These are phyloP conservation scores for Rhodotorula sp. DNA, from an alignment of 1,284 basidiomycete species.

Conservation along the genomic window DNA sequence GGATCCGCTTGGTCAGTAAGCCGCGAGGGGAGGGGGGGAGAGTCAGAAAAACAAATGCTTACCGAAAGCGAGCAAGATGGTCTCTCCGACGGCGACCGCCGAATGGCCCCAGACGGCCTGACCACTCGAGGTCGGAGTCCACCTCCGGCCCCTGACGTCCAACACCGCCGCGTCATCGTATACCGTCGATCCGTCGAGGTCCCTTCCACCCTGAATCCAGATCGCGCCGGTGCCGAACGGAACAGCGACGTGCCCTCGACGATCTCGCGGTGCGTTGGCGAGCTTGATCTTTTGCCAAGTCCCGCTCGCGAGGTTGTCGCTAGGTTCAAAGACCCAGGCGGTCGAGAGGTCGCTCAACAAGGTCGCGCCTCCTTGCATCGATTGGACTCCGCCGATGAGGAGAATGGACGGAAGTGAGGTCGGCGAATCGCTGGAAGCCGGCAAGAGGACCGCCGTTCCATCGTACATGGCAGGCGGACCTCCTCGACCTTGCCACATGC, in stretches of 20 bases:
- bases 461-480: constrained; percentile 25
- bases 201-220: constrained; percentile 36
- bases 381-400: constrained; percentile 28
- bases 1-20: neutral
- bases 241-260: constrained; percentile 31
- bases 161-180: constrained; percentile 24
- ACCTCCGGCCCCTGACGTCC: constrained; percentile 9
- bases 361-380: neutral
- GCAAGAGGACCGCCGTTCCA: constrained; percentile 29
- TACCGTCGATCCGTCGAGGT: constrained; percentile 12
- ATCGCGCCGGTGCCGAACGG: constrained; percentile 21
- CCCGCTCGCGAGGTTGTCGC: constrained; percentile 4
- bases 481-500: neutral
- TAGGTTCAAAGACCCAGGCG: constrained; percentile 20
- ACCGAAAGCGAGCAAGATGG: constrained; percentile 34
- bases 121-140: constrained; percentile 9
- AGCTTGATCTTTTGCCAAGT: constrained; percentile 8
- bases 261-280: neutral
- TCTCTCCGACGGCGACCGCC: constrained; percentile 26
- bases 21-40: no score
- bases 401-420: constrained; percentile 14
- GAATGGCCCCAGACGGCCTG: constrained; percentile 21
- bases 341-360: neutral
- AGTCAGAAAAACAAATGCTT: no score
- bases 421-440: neutral